Evolutionary conservation across 1,139 yeast species (phyloP).

Genomic region (Tardiomyces depauwii): DNA sequence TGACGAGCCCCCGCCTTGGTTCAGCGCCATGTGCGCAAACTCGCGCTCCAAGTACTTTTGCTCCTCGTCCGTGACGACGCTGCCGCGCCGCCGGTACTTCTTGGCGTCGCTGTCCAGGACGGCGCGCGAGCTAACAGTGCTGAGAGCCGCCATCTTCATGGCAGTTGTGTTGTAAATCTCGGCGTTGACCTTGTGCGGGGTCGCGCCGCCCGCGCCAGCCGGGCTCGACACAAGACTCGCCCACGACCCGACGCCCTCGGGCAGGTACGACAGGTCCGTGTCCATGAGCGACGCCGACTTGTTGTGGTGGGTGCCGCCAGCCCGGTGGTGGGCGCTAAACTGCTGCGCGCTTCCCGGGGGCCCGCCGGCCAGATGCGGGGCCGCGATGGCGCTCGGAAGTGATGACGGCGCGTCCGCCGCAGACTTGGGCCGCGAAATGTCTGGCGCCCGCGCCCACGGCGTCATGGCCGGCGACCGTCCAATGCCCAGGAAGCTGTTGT

Average conservation of each 20-base stretch:
- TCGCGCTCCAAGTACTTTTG: slow-evolving; percentile 11
- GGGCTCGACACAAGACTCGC: slow-evolving; percentile 5
- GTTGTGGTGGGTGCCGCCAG: slow-evolving; percentile 6
- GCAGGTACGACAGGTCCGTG: slow-evolving; percentile 8
- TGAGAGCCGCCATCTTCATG: slow-evolving; percentile 28
- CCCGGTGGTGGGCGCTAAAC: neutral
- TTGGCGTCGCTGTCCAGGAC: slow-evolving; percentile 6
- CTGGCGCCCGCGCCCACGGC: slow-evolving; percentile 4
- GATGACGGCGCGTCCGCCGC: slow-evolving; percentile 11
- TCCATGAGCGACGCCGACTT: slow-evolving; percentile 13
- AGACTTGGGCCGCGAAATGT: slow-evolving; percentile 19
- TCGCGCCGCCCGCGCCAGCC: neutral
- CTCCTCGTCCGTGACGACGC: slow-evolving; percentile 12
- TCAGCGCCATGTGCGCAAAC: slow-evolving; percentile 9
- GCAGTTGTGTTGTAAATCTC: slow-evolving; percentile 24
- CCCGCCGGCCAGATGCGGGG: neutral
- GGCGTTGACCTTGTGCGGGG: slow-evolving; percentile 8
- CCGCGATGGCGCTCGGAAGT: neutral
- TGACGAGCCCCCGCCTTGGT: neutral
- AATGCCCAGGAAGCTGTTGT: neutral
- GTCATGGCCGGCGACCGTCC: slow-evolving; percentile 1
- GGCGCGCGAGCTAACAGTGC: slow-evolving; percentile 18
- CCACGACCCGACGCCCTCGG: slow-evolving; percentile 16
- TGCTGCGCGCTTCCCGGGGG: neutral
- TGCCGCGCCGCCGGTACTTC: slow-evolving; percentile 18